Conservation (phyloP, 2,329 filamentous ascomycete species). For the Zarea fungicola region DNA sequence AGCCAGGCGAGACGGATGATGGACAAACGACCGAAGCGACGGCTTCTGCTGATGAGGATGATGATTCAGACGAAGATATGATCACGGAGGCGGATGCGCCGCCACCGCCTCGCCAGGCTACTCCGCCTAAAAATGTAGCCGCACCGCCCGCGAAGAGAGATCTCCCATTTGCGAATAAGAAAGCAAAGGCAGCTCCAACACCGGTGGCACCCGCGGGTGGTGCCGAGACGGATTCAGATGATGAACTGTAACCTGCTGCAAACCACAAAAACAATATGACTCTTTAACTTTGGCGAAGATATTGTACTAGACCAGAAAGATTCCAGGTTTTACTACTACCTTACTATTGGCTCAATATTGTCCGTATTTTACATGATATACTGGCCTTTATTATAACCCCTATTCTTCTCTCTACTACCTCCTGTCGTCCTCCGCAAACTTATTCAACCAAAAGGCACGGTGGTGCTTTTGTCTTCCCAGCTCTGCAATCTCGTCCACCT, state of each 20-base stretch:
- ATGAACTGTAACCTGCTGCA: slow-evolving; percentile 53
- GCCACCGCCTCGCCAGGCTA: not conserved
- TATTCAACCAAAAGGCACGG: slow-evolving; percentile 52
- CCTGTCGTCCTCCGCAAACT: slow-evolving; percentile 47
- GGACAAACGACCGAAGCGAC: slow-evolving; percentile 37
- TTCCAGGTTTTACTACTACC: no score
- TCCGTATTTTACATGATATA: no score
- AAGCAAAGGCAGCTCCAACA: slow-evolving; percentile 22
- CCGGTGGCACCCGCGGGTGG: slow-evolving; percentile 19
- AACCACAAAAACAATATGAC: no score
- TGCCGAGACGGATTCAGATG: slow-evolving; percentile 49
- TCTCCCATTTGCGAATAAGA: slow-evolving; percentile 41
- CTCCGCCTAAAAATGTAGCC: slow-evolving; percentile 16
- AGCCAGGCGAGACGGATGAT: slow-evolving; percentile 35
- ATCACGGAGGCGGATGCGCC: slow-evolving; percentile 15
- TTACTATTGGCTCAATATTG: no score
- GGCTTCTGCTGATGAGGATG: slow-evolving; percentile 38
- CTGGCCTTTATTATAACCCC: not conserved
- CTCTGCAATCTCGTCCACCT: slow-evolving; percentile 51
- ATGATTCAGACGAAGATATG: slow-evolving; percentile 31
- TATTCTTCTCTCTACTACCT: slow-evolving; percentile 18
- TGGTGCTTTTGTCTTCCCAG: slow-evolving; percentile 56
- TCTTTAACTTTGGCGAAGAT: no score
- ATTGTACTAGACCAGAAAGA: no score
- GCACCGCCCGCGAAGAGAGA: slow-evolving; percentile 33